Conservation (phyloP, 208 protist genomes). For the Acanthamoeba rhysodes region DNA sequence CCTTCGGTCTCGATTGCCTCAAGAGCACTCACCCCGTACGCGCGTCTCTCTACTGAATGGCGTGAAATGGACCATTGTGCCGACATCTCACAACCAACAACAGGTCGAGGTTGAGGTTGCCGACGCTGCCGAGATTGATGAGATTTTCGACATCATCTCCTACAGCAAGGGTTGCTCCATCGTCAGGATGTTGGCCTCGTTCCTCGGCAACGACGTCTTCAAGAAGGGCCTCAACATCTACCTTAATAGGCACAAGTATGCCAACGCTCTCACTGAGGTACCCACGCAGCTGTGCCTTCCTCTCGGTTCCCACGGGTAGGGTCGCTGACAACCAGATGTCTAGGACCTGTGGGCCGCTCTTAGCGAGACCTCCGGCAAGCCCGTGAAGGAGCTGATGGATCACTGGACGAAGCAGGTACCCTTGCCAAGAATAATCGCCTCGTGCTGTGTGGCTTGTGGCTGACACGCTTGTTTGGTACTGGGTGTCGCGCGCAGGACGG, state of each 20-base stretch:
- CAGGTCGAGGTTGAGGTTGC: constrained; percentile 96
- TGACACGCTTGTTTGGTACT: neutral
- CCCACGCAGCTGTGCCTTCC: constrained; percentile 91
- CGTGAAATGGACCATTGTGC: neutral
- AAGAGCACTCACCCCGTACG: constrained; percentile 93
- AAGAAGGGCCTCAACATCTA: constrained; percentile 93
- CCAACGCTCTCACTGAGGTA: constrained; percentile 95
- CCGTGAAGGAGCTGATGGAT: constrained; percentile 94
- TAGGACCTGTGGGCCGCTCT: constrained; percentile 96
- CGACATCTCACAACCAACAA: neutral
- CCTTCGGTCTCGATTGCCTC: constrained; percentile 94
- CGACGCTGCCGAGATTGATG: constrained; percentile 93
- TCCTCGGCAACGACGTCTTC: constrained; percentile 94
- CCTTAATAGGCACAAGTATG: constrained; percentile 94
- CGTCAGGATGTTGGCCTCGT: constrained; percentile 76
- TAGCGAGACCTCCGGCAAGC: constrained; percentile 90
- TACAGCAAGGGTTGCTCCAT: constrained; percentile 85
- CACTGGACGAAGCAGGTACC: constrained; percentile 95
- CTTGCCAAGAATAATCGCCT: too few relatives aligned
- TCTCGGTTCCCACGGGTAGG: constrained; percentile 77
- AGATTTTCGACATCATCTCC: constrained; percentile 84
- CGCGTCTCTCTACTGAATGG: constrained; percentile 67
- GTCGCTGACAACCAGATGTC: constrained; percentile 87
- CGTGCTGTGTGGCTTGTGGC: neutral
- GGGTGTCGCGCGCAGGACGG: constrained; percentile 31